Evolutionary conservation across 768 basidiomycete species (phyloP), one percentile per base, ranked within the genome.

Genomic region (Amanita molliuscula): DNA sequence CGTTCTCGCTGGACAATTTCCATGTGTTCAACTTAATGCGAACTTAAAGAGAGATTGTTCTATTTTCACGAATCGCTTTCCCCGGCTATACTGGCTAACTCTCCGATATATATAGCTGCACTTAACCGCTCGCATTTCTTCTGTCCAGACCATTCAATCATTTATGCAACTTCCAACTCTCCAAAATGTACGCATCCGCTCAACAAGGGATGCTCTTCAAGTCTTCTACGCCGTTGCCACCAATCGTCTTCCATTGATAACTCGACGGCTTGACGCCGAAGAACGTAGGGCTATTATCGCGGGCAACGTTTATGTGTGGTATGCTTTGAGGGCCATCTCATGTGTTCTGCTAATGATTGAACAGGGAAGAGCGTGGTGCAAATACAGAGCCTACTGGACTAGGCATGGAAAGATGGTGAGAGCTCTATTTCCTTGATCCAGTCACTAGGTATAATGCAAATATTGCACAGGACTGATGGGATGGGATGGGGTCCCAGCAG

Each of bases 401-500:
- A 42, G 88, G 88, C 33, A 91, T 91, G 82, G 88, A 90, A 58
- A 74, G 88, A 64, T 88, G 88, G 82, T 79, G 59, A 44, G 33
- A 68, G 61, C 45, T 26, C 9, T 18, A 31, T 31, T 25, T 52
- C 18, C 37, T 42, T 28, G 15, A 29, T 42, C 21, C 34, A 42
- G 15, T 23, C 16, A 23, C 35, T 29, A 31, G 40, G 10, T 13
- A 31, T 49, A 18, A 38, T 49, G 23, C 26, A 8, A 42, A 40
- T 33, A n/a, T 37, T 11, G 11, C 10, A 35, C 48, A 75, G 71
- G 72, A 74, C 74, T 53, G 70, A 76, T 58, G 72, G 87, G 34
- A 84, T 88, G 77, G 83, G 84, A 42, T 90, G 88, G 88, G 85
- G 86, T 26, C 84, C 88, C 11, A 87, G 84, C 61, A 76, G 87